phyloP scores from a whole-genome alignment of 805 yeast species.

The Candida xyloterini region DNA sequence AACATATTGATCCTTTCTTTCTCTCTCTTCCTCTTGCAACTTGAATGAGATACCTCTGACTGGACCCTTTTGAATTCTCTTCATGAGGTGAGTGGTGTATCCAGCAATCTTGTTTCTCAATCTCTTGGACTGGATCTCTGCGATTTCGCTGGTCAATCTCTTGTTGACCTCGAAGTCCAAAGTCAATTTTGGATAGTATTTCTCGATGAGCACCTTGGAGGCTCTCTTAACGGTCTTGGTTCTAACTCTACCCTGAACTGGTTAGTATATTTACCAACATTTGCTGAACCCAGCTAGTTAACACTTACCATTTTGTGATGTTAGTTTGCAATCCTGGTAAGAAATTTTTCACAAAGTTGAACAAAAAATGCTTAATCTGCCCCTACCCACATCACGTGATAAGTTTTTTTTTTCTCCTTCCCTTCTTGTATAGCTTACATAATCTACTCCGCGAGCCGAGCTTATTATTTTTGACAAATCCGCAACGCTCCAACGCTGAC shows the following conservation, averaged over 20 bases:
- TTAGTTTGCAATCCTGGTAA: conserved; percentile 12
- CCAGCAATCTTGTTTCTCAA: conserved; percentile 99
- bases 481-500: background rate
- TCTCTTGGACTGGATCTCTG: conserved; percentile 98
- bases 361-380: conserved; percentile 5
- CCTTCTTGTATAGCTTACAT: too few relatives aligned
- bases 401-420: background rate
- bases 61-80: conserved; percentile 99
- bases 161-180: conserved; percentile 99
- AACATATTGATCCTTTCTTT: conserved; percentile 99
- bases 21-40: conserved; percentile 99
- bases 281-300: conserved; percentile 4
- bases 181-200: conserved; percentile 99
- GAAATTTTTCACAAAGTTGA: conserved; percentile 11
- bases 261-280: conserved; percentile 1
- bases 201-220: conserved; percentile 98
- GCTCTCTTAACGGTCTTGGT: conserved; percentile 99
- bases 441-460: background rate
- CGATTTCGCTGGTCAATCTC: conserved; percentile 97
- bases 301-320: conserved; percentile 31
- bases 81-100: conserved; percentile 99
- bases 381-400: conserved; percentile 9
- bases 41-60: conserved; percentile 99
- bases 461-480: background rate
- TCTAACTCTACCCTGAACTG: conserved; percentile 97